phyloP scores from a whole-genome alignment of 2,329 filamentous ascomycete genomes.

The Sclerotinia nivalis region DNA sequence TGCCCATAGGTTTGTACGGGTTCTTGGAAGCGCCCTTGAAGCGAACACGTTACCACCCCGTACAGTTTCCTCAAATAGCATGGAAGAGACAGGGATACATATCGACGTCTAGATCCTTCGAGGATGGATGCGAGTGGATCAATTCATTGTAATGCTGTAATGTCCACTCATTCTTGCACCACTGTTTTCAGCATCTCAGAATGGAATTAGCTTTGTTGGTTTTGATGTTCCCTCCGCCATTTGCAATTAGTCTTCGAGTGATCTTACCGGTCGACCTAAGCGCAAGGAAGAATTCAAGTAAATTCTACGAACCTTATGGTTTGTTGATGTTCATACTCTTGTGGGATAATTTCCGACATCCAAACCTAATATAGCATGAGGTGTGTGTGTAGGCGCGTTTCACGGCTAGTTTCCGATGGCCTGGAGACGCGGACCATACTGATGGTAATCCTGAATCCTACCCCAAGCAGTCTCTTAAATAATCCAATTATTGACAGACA shows the following conservation, averaged over 20 bases:
- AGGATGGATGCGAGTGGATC: constrained; percentile 12
- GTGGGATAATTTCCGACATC: background rate
- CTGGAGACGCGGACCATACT: constrained; percentile 11
- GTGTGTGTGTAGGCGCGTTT: background rate
- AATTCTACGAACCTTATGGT: background rate
- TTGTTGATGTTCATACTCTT: background rate
- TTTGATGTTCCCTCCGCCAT: background rate
- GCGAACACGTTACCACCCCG: background rate
- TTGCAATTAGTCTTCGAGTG: background rate
- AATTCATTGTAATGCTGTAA: constrained; percentile 4
- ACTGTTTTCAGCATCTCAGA: background rate
- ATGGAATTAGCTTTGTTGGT: background rate
- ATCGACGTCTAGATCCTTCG: constrained; percentile 13
- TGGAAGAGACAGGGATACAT: background rate
- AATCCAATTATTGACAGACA: background rate
- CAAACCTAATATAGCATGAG: background rate
- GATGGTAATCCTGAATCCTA: constrained; percentile 12
- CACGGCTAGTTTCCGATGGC: constrained; percentile 6
- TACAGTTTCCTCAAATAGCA: background rate
- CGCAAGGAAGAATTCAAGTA: constrained; percentile 1
- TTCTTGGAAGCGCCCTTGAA: background rate
- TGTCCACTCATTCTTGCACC: constrained; percentile 2
- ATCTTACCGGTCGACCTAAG: background rate
- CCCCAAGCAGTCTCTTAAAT: background rate
- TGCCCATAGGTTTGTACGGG: background rate